Percentiles rank a stretch among this genome's conserved stretches.
Conservation (phyloP, 169 alveolate species). For the Cyclospora cayetanensis region DNA sequence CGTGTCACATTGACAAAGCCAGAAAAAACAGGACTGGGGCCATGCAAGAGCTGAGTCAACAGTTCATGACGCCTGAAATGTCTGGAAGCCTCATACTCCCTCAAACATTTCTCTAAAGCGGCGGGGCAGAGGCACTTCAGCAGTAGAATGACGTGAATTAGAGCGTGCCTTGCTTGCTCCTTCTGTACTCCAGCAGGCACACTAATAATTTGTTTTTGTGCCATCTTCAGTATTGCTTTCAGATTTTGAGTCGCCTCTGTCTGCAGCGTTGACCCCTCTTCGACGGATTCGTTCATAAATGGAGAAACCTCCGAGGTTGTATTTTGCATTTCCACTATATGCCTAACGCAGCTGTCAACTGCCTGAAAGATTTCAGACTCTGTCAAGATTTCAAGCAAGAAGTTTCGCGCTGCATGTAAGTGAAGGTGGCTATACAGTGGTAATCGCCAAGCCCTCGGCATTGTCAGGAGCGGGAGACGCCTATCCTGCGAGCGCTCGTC, state of each 20-base stretch:
- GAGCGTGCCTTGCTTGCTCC: slow-evolving; percentile 13
- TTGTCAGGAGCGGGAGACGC: background rate
- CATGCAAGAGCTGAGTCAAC: background rate
- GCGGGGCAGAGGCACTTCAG: slow-evolving; percentile 25
- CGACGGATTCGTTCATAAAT: background rate
- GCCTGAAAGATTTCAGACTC: background rate
- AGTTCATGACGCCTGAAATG: slow-evolving; percentile 40
- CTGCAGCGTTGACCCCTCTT: background rate
- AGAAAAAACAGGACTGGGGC: background rate
- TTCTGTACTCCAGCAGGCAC: slow-evolving; percentile 6
- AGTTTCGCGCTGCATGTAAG: background rate
- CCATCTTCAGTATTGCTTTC: background rate
- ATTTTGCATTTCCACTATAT: background rate
- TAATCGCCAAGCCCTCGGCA: background rate
- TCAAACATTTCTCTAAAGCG: slow-evolving; percentile 1
- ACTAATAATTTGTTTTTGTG: background rate
- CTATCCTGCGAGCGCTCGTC: background rate
- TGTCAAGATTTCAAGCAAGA: background rate
- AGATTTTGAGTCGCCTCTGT: background rate
- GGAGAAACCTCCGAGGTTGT: background rate
- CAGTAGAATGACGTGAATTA: background rate
- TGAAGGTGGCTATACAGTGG: slow-evolving; percentile 17
- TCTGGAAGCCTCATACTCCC: slow-evolving; percentile 18
- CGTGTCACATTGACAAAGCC: too few species aligned
- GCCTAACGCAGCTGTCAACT: slow-evolving; percentile 44